These are phyloP conservation scores for Linum trigynum DNA, from an alignment of 345 rosid species.

Conservation along the genomic window DNA sequence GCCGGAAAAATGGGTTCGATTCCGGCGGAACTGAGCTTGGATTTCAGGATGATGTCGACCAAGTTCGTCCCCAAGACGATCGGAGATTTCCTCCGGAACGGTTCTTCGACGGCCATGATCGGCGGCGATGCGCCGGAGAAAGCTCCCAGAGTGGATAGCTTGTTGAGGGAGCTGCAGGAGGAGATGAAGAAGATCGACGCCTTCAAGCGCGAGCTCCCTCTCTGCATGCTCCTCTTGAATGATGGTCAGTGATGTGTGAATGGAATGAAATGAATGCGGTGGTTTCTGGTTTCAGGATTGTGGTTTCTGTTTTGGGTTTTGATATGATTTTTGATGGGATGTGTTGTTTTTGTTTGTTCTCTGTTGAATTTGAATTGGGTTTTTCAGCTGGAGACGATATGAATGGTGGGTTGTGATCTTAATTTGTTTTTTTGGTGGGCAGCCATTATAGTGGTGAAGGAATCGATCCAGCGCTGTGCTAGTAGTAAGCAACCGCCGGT, in stretches of 20 bases:
- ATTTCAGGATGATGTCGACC: constrained; percentile 28
- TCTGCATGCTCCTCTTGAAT: constrained; percentile 62
- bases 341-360: not conserved
- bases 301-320: not conserved
- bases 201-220: constrained; percentile 77
- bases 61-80: constrained; percentile 42
- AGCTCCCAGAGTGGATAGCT: constrained; percentile 37
- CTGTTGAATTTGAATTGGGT: not conserved
- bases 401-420: not conserved
- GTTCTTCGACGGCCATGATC: constrained; percentile 25
- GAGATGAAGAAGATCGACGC: constrained; percentile 75
- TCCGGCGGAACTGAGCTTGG: constrained; percentile 64
- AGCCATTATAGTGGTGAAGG: constrained; percentile 60
- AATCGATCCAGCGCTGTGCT: constrained; percentile 26
- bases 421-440: constrained; percentile 16
- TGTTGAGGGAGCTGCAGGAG: constrained; percentile 52
- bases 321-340: not conserved
- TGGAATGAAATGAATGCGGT: too few relatives aligned
- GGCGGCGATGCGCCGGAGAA: constrained; percentile 30
- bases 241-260: constrained; percentile 44
- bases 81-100: constrained; percentile 39
- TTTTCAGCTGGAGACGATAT: constrained; percentile 3
- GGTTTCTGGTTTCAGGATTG: not conserved
- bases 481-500: constrained; percentile 34
- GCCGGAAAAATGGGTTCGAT: constrained; percentile 39